Base-by-base conservation (phyloP, 2,329 filamentous ascomycete species). In the Chaetomium olivaceum region DNA sequence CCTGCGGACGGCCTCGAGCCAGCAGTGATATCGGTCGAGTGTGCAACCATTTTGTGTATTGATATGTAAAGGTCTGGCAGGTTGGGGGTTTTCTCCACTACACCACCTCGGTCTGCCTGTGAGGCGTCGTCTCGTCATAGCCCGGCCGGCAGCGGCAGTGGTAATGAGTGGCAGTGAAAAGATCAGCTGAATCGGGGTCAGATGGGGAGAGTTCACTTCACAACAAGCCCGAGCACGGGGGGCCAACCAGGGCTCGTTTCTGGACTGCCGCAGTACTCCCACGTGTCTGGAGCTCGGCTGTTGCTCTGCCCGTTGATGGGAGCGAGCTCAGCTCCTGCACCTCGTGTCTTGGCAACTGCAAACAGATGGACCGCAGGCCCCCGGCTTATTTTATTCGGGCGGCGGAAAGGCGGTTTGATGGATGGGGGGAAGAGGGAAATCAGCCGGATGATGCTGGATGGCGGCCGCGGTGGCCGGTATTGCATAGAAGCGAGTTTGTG, bases 221-320 rank as follows among this genome's bases (percentile, higher is more conserved):
- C 29, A 27, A 52, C 57, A 50, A 48, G 25, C 57, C 57, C 57
- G 21, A 12, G 21, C 58, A 60, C 39, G 56, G 61, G 51, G 31
- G 58, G 57, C 39, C 48, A 63, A 57, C 52, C 52, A 64, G 62
- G 46, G 23, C 54, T 21, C 31, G 55, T 33, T 60, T 14, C 50
- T 59, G 31, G 36, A 62, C 16, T 57, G 59, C 61, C 58, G 54
- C 52, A 14, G 55, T 48, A 33, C 21, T 64, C 52, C 63, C 67
- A 69, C 67, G 63, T 67, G 67, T 54, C 58, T 62, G 29, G 48
- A 56, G 23, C 63, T 69, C 63, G 67, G 67, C 63, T 67, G 58
- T 69, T 65, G 60, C 36, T 61, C 43, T 39, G 46, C 55, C 48
- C 50, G 31, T 62, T 61, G 59, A 36, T 46, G 48, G 23, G 11